phyloP scores from a whole-genome alignment of 805 yeast genomes.

The Saccharomycopsis synnaedendra region DNA sequence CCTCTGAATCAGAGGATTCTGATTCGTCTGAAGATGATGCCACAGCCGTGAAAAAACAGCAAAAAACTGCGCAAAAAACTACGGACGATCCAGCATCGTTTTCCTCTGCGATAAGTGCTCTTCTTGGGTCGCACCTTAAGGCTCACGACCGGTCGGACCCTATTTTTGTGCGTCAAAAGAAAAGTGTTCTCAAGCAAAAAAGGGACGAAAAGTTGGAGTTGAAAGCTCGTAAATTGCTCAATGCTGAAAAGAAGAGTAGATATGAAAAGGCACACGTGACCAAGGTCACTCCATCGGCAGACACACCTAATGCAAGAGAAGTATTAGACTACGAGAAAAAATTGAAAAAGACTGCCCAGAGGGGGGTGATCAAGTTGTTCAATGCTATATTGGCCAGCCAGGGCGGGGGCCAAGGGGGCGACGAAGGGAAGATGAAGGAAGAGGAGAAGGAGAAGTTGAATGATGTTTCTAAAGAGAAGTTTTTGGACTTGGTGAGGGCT shows the following conservation, averaged over 20 bases:
- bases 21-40: constrained; percentile 18
- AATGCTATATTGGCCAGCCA: constrained; percentile 80
- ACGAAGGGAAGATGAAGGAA: constrained; percentile 26
- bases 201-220: constrained; percentile 76
- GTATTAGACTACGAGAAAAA: constrained; percentile 55
- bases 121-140: constrained; percentile 74
- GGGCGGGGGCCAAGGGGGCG: constrained; percentile 34
- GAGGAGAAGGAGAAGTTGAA: constrained; percentile 52
- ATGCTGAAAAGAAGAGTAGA: constrained; percentile 58
- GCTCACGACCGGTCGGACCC: constrained; percentile 88
- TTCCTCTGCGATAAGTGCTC: constrained; percentile 74
- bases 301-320: constrained; percentile 39
- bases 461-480: constrained; percentile 81
- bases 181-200: constrained; percentile 52
- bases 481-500: constrained; percentile 76
- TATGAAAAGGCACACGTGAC: constrained; percentile 58
- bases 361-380: constrained; percentile 77
- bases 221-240: constrained; percentile 63
- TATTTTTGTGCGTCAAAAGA: constrained; percentile 72
- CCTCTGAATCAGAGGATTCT: constrained; percentile 15
- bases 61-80: constrained; percentile 32
- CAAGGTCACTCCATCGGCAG: constrained; percentile 41
- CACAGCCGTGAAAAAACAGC: constrained; percentile 23
- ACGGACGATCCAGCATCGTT: constrained; percentile 71
- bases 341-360: constrained; percentile 72